These are phyloP conservation scores for Cydonia oblonga DNA, from an alignment of 331 rosid genomes.

Conservation along the genomic window DNA sequence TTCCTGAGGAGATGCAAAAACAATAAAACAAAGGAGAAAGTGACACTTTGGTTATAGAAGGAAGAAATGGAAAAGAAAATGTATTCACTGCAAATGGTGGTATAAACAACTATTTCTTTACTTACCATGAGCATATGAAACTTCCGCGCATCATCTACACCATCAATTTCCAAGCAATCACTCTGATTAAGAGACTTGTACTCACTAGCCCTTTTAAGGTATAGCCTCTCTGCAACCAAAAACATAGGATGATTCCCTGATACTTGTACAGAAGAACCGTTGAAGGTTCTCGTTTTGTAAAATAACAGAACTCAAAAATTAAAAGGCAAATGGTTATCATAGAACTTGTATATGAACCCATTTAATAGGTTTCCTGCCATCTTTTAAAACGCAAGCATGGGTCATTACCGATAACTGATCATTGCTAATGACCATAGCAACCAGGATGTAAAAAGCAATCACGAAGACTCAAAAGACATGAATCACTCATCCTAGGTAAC, in stretches of 20 bases:
- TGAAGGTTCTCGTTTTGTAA: neutral
- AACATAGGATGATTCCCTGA: neutral
- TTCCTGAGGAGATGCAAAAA: constrained; percentile 36
- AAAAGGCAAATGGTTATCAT: neutral
- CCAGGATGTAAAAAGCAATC: neutral
- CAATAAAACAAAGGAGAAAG: constrained; percentile 4
- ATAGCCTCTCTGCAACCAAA: constrained; percentile 56
- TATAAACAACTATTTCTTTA: constrained; percentile 11
- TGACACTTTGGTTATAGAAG: constrained; percentile 8
- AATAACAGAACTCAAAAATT: neutral
- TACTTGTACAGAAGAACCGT: neutral
- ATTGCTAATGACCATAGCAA: neutral
- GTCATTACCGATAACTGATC: neutral
- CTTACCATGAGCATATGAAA: constrained; percentile 61
- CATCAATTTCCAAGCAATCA: constrained; percentile 61
- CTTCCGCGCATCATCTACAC: constrained; percentile 58
- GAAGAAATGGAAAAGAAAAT: constrained; percentile 14
- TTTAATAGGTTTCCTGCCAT: neutral
- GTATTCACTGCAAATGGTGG: constrained; percentile 1
- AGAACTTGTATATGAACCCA: constrained; percentile 6
- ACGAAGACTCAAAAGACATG: neutral
- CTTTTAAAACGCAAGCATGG: neutral
- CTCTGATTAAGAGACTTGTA: constrained; percentile 87
- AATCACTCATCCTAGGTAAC: neutral
- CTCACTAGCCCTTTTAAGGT: constrained; percentile 56